These are phyloP conservation scores for Phialemonium atrogriseum DNA, from an alignment of 2,329 filamentous ascomycete genomes.

Conservation along the genomic window DNA sequence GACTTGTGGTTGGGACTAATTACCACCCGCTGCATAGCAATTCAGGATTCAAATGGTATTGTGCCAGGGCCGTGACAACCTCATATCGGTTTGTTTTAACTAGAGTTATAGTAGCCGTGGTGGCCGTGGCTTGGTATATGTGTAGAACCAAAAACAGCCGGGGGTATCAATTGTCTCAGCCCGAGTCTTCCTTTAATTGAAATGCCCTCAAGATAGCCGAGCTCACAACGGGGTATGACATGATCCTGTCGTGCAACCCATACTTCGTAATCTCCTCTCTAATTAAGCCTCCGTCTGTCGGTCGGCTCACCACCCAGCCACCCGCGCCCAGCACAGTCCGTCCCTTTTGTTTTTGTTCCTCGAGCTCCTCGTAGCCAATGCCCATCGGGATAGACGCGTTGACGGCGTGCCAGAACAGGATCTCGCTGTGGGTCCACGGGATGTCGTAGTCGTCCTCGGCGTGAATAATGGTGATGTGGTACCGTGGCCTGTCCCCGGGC, in stretches of 20 bases:
- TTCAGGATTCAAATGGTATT: no score
- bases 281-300: conserved; percentile 36
- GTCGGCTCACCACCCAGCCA: conserved; percentile 40
- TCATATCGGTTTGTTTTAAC: no score
- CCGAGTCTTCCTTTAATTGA: no score
- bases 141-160: no score
- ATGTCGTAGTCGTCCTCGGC: conserved; percentile 44
- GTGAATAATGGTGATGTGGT: conserved; percentile 40
- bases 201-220: conserved; percentile 42
- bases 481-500: conserved; percentile 15
- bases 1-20: no score
- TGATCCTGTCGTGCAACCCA: conserved; percentile 49
- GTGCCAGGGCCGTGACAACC: no score
- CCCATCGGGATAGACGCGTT: conserved; percentile 32
- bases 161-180: no score
- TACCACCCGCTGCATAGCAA: no score
- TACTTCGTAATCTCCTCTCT: conserved; percentile 46
- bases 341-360: conserved; percentile 28
- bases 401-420: conserved; percentile 46
- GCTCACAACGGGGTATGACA: conserved; percentile 47
- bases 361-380: conserved; percentile 35
- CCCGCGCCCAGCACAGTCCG: conserved; percentile 35
- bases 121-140: no score
- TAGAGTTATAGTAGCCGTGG: no score
- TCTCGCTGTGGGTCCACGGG: conserved; percentile 38